Conservation (phyloP, 305 asterid species). For the Fraxinus ornus region DNA sequence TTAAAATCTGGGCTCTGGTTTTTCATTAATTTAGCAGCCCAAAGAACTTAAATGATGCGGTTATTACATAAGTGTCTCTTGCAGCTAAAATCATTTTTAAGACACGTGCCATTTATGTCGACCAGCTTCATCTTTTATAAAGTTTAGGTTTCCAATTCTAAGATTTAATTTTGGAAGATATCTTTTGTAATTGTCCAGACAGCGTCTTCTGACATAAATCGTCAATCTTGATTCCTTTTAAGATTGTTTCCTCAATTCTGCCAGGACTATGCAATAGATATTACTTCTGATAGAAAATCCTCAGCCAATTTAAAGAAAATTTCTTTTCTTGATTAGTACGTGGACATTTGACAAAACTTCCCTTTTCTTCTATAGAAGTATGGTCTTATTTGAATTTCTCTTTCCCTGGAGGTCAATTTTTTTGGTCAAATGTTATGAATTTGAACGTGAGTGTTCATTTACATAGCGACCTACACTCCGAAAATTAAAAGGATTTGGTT, state of each 20-base stretch:
- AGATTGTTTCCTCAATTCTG: neutral
- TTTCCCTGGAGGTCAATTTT: neutral
- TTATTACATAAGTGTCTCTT: neutral
- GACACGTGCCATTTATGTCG: neutral
- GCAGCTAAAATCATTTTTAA: neutral
- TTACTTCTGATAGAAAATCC: neutral
- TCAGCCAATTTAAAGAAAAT: neutral
- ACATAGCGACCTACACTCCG: neutral
- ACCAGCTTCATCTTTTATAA: neutral
- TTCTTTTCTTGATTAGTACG: neutral
- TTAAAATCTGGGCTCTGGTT: neutral
- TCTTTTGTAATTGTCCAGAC: neutral
- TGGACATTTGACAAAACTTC: neutral
- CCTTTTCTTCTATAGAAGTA: neutral
- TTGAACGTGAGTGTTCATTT: neutral
- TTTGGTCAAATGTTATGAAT: neutral
- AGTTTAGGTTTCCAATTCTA: neutral
- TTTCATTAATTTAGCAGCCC: neutral
- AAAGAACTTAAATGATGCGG: neutral
- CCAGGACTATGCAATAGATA: neutral
- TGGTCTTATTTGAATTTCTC: neutral
- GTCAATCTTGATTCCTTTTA: neutral
- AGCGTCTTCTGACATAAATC: neutral
- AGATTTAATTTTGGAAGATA: neutral
- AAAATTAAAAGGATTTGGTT: neutral